Evolutionary conservation across 2,329 filamentous ascomycete species (phyloP), one percentile per base, ranked within the genome.

Genomic region (Pyrenophora tritici-repentis): DNA sequence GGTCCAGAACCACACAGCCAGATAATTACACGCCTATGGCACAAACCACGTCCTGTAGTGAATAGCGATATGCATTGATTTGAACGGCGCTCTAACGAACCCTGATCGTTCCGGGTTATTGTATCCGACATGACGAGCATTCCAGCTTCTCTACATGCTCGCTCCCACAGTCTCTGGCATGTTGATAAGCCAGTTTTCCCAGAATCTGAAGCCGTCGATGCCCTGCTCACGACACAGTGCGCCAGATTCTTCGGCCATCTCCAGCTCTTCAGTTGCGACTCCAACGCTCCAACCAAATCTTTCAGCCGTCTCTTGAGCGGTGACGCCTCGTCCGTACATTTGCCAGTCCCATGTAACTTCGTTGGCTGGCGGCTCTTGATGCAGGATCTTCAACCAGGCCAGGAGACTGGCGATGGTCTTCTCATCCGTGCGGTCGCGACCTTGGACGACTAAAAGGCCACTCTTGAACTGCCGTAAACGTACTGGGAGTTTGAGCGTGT

Each of bases 221-320:
- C 91, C 88, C 65, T 96, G 92, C 71, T 99, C 94, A 40, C 94
- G 86, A 71, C 93, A 97, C 16, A 99, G 72, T 2, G 86, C 85
- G 0, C 94, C 94, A 48, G 83, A 85, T 71, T 97, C 93, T 73
- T 99, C 94, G 0, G 92, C 92, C 93, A 99, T 97, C 70, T 97
- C 90, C 10, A 99, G 80, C 75, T 99, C 94, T 72, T 97, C 94
- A 53, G 88, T 89, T 1, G 94, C 94, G 17, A 99, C 93, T 7
- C 94, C 94, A 6, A 99, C 88, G 70, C 94, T 97, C 94, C 94
- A 99, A 5, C 92, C 90, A 74, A 99, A 99, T 42, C 85, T 81
- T 72, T 95, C 90, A 0, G 94, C 94, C 0, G 86, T 85, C 67
- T 97, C 92, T 68, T 94, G 90, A 1, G 91, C 91, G 12, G 91